Evolutionary conservation across 352 stramenopile genomes (phyloP).

Genomic region (Aphanomyces cochlioides): DNA sequence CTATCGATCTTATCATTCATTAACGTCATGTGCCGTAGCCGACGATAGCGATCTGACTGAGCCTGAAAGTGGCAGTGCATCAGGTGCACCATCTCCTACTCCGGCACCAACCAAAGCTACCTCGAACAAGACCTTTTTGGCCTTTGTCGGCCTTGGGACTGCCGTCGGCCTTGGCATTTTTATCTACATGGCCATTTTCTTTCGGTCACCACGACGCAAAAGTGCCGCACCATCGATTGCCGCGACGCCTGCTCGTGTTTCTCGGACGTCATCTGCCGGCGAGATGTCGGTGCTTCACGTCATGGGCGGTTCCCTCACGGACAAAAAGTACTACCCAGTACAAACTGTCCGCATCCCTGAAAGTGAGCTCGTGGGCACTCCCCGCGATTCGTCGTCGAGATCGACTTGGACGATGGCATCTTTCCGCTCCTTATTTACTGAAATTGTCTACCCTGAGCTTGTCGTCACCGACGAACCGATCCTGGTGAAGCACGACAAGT

Average conservation of each 20-base stretch:
- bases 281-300: not conserved
- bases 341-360: slow-evolving; percentile 2
- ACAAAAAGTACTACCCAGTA: slow-evolving; percentile 4
- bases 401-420: slow-evolving; percentile 15
- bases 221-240: too few relatives aligned
- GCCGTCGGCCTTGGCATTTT: slow-evolving; percentile 2
- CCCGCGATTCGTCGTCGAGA: not conserved
- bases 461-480: slow-evolving; percentile 6
- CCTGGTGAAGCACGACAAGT: slow-evolving; percentile 10
- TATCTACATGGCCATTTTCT: slow-evolving; percentile 22
- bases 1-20: not conserved
- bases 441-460: slow-evolving; percentile 11
- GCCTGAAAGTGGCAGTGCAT: not conserved
- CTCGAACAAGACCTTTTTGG: not conserved
- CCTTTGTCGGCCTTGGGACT: slow-evolving; percentile 1
- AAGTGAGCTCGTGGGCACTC: not conserved
- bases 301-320: slow-evolving; percentile 10
- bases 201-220: not conserved
- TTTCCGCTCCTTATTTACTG: slow-evolving; percentile 10
- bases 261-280: not conserved
- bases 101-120: not conserved
- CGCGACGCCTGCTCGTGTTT: not conserved
- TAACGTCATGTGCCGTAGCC: not conserved
- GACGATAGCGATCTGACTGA: not conserved
- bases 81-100: not conserved